A percentile compares a stretch with the other conserved stretches of the same genome.
phyloP scores from a whole-genome alignment of 805 yeast genomes.

The Myxozyma sirexii region DNA sequence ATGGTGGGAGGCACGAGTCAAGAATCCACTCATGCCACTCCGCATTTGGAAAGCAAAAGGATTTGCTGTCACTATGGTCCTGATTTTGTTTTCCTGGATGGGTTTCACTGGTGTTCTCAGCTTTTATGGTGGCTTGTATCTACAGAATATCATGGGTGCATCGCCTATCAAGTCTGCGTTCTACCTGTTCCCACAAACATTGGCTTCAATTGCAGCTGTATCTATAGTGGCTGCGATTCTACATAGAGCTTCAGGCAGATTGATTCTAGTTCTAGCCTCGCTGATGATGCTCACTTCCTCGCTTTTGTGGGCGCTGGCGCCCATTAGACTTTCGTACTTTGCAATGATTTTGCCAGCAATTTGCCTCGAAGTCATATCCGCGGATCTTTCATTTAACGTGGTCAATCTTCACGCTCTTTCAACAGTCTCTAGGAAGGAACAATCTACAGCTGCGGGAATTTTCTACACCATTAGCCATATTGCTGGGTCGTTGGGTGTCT shows the following conservation, averaged over 20 bases:
- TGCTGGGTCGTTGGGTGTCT: conserved; percentile 49
- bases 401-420: conserved; percentile 49
- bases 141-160: conserved; percentile 47
- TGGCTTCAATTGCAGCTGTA: conserved; percentile 47
- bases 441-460: conserved; percentile 53
- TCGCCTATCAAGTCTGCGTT: conserved; percentile 50
- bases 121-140: conserved; percentile 49
- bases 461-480: conserved; percentile 52
- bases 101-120: conserved; percentile 47
- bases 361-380: conserved; percentile 49
- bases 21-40: conserved; percentile 54
- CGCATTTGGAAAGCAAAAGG: conserved; percentile 46
- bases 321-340: conserved; percentile 46
- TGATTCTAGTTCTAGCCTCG: conserved; percentile 45
- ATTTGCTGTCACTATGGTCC: conserved; percentile 47
- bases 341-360: conserved; percentile 52
- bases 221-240: conserved; percentile 53
- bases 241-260: conserved; percentile 50
- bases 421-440: conserved; percentile 46
- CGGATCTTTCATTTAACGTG: conserved; percentile 53
- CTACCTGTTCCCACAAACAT: conserved; percentile 49
- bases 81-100: conserved; percentile 49
- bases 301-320: conserved; percentile 50
- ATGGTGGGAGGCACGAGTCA: conserved; percentile 48
- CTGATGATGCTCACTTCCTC: conserved; percentile 45